Evolutionary conservation across 352 stramenopile genomes (phyloP).

Genomic region (Thalassiosira pacifica): DNA sequence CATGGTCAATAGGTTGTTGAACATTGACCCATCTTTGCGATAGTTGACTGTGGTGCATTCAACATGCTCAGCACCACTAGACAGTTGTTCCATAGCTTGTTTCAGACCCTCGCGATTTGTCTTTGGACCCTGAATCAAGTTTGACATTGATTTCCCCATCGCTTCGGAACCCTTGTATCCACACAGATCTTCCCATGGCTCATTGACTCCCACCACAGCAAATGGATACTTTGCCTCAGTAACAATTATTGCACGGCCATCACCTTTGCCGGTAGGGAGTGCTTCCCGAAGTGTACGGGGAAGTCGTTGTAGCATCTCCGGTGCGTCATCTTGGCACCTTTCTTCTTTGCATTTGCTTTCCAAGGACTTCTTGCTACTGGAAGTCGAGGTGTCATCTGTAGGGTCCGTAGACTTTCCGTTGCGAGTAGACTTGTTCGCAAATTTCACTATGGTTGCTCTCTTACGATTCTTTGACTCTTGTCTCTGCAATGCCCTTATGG

Average conservation of each 20-base stretch:
- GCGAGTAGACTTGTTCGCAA: neutral
- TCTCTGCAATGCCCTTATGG: constrained; percentile 2
- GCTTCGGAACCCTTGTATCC: constrained; percentile 13
- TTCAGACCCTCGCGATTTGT: constrained; percentile 20
- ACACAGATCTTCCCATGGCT: constrained; percentile 16
- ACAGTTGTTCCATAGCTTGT: neutral
- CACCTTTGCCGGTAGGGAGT: neutral
- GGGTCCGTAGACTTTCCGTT: neutral
- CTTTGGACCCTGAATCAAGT: constrained; percentile 24
- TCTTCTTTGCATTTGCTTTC: neutral
- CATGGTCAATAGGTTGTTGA: constrained; percentile 8
- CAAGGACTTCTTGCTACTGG: neutral
- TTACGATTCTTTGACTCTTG: neutral
- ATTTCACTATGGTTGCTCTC: neutral
- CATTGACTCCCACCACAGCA: constrained; percentile 12
- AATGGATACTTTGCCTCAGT: constrained; percentile 10
- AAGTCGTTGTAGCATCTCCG: neutral
- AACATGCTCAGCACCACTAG: constrained; percentile 2
- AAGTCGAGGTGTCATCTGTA: neutral
- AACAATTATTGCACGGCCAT: constrained; percentile 11
- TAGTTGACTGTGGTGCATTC: constrained; percentile 18
- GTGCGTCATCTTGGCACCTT: neutral
- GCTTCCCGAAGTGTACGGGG: constrained; percentile 11
- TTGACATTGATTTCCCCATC: constrained; percentile 7
- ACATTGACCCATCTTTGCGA: constrained; percentile 19